Base-by-base conservation (phyloP, 1,139 yeast species). In the Scheffersomyces parashehatae region DNA sequence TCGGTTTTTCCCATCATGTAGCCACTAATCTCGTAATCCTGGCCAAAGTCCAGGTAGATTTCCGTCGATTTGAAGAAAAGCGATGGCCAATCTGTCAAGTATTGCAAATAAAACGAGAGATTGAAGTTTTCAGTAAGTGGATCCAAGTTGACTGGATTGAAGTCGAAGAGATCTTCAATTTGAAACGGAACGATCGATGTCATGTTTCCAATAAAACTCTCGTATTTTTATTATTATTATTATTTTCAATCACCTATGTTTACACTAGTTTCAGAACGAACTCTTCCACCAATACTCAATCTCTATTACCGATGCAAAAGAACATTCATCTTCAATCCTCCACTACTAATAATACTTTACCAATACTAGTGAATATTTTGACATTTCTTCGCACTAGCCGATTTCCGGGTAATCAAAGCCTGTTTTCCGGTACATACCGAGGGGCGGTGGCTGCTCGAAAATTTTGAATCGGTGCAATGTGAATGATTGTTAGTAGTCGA, bases 1-100 rank as follows among this genome's bases (percentile, higher is more conserved):
- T 95, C 99, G 3, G 96, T 85, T 64, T 95, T 95, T n/a, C 95
- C 99, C 81, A 95, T 83, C 95, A 95, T 84, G 57, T 86, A 86
- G 0, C 93, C 95, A 38, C 85, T 80, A 15, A 79, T 72, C 37
- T 68, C 69, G 28, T 59, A 54, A 1, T 35, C 35, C 28, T 52
- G 52, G n/a, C 51, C 58, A 32, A 50, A 51, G 4, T 55, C 55
- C 28, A 56, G 51, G 38, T 48, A 47, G 29, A 47, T 46, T 37
- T 54, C 58, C 2, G 53, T 58, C 11, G 91, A 81, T 60, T 88
- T 87, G 76, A 90, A 91, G 65, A 91, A 87, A 44, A 95, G 70
- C 29, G 90, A 76, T 3, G 99, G 98, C 97, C 98, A 91, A 40
- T 78, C 75, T 10, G 83, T 77, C 42, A 95, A 71, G 58, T 95